Conservation (phyloP, 208 protist species). For the Leptomonas pyrrhocoris region DNA sequence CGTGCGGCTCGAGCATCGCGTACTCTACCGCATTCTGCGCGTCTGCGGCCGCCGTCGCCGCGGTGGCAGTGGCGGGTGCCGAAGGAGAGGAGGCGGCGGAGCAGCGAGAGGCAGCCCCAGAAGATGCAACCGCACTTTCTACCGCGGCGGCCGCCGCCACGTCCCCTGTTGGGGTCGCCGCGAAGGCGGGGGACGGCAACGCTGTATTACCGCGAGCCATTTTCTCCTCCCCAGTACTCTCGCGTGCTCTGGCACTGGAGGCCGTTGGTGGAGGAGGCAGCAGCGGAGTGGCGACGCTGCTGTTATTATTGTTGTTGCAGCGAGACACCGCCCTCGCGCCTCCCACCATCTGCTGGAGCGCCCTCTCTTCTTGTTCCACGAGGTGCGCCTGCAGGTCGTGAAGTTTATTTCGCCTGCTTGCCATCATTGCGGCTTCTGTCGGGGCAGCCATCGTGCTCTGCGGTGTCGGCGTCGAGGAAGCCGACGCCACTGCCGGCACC, state of each 20-base stretch:
- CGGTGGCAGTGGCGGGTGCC: too few species aligned
- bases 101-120: too few species aligned
- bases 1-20: slow-evolving; percentile 41
- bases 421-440: neutral
- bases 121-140: too few species aligned
- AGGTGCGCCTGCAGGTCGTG: slow-evolving; percentile 16
- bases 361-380: slow-evolving; percentile 5
- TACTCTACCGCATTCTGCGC: neutral
- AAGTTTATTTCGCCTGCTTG: neutral
- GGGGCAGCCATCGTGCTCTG: neutral
- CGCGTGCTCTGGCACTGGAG: neutral
- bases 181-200: neutral
- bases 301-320: too few species aligned
- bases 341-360: slow-evolving; percentile 14
- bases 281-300: slow-evolving; percentile 19
- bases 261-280: neutral
- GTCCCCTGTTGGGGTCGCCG: too few species aligned
- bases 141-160: too few species aligned
- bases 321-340: neutral
- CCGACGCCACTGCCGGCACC: neutral
- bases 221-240: neutral
- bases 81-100: too few species aligned
- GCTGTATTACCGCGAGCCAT: neutral
- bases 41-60: neutral
- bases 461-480: neutral